Conservation (phyloP, 1,284 basidiomycete genomes). For the Inonotus obliquus region DNA sequence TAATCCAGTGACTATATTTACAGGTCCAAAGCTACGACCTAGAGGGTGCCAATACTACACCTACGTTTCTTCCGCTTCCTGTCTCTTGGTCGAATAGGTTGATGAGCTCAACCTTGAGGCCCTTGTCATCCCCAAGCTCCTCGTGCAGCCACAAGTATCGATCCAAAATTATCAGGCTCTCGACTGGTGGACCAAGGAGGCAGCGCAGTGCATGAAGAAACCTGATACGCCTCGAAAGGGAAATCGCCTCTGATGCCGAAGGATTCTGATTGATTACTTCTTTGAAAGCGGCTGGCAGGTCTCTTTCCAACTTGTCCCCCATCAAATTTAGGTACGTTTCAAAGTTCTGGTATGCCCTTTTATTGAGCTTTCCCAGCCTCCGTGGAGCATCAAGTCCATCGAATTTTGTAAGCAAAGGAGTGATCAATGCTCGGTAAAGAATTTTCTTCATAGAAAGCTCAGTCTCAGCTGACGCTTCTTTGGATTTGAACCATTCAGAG, state of each 20-base stretch:
- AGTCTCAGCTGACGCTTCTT: slow-evolving; percentile 25
- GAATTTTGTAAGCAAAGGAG: neutral
- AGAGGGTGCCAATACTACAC: slow-evolving; percentile 15
- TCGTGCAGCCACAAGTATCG: slow-evolving; percentile 33
- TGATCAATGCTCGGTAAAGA: slow-evolving; percentile 56
- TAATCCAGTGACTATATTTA: neutral
- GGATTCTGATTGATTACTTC: neutral
- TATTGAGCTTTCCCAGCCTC: slow-evolving; percentile 33
- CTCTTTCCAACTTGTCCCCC: slow-evolving; percentile 25
- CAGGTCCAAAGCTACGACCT: neutral
- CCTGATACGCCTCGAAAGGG: slow-evolving; percentile 30
- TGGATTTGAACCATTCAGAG: slow-evolving; percentile 34
- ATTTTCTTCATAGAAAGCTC: slow-evolving; percentile 55
- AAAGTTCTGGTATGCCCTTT: slow-evolving; percentile 32
- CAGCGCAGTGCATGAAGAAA: slow-evolving; percentile 38
- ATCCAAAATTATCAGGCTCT: slow-evolving; percentile 37
- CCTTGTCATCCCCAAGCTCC: neutral
- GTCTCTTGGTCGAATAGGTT: slow-evolving; percentile 25
- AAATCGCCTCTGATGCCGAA: neutral
- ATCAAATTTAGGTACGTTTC: slow-evolving; percentile 28
- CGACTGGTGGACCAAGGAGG: slow-evolving; percentile 36
- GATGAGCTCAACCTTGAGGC: slow-evolving; percentile 7
- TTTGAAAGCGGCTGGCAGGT: slow-evolving; percentile 14
- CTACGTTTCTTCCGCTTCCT: slow-evolving; percentile 26
- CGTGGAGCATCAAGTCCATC: neutral